Base-by-base conservation (phyloP, 495 filamentous ascomycete species). In the Friedmanniomyces simplex region DNA sequence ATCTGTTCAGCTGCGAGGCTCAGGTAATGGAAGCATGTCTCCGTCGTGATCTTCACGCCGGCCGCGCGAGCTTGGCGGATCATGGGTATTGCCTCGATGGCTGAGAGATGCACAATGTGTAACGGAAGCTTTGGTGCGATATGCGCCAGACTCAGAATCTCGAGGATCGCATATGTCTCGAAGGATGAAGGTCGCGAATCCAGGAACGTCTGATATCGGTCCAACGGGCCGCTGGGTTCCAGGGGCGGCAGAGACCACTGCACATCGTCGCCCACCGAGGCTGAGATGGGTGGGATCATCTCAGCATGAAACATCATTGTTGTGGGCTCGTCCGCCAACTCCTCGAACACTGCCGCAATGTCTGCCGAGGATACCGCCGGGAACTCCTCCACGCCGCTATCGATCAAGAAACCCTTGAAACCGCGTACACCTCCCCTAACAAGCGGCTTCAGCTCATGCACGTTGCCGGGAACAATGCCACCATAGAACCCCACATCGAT, bases 401-500 rank as follows among this genome's bases (percentile, higher is more conserved):
- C 89, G 66, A 96, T 96, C 57, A 98, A 73, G 71, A 98, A 98
- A 12, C 93, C 91, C 74, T 98, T 98, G 78, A 98, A 98, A 37
- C 93, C 93, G 43, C 89, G 78, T 24, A 96, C 93, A 50, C 93
- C 93, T 39, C 81, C 83, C 54, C 88, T 73, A 22, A 96, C 86
- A 16, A 98, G 77, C 2, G 82, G 83, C 58, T 89, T 82, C 36
- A 98, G 73, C 63, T 97, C 84, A 21, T 77, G 69, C 13, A 82
- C 79, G 66, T 98, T 98, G 21, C 93, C 93, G 13, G 93, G 93
- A 60, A 98, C 84, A 47, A 98, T 82, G 37, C 93, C 93, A 41
- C 93, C 93, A 66, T 98, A 98, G 74, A 98, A 97, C 50, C 93
- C 93, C 34, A 97, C 93, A 68, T 98, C 93, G 20, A 97, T 88